A percentile compares a stretch with the other conserved stretches of the same genome.
Conservation (phyloP, 2,329 filamentous ascomycete species). For the Aspergillus udagawae region DNA sequence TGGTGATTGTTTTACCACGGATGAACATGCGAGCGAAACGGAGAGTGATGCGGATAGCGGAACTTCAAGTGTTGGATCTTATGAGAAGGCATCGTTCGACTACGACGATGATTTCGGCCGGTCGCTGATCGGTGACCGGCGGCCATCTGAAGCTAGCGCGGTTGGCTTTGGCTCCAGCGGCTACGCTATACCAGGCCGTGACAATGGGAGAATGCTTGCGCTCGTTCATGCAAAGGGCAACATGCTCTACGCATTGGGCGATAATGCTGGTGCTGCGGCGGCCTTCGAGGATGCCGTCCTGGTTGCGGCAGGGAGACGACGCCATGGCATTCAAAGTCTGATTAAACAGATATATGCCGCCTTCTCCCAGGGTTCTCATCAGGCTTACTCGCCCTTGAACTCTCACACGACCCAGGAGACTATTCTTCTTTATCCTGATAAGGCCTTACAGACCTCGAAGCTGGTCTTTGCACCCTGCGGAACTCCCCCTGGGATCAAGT, state of each 20-base stretch:
- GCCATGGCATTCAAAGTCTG: constrained; percentile 69
- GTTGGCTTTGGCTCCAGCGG: constrained; percentile 71
- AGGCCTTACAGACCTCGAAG: constrained; percentile 75
- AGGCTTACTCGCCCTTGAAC: constrained; percentile 36
- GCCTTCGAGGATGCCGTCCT: constrained; percentile 94
- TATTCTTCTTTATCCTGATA: constrained; percentile 76
- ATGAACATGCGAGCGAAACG: constrained; percentile 57
- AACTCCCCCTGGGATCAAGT: constrained; percentile 72
- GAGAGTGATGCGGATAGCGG: constrained; percentile 55
- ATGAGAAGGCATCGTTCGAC: constrained; percentile 57
- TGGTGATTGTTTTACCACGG: constrained; percentile 45
- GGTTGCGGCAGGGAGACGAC: constrained; percentile 71
- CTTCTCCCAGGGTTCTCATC: constrained; percentile 50
- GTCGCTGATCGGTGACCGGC: constrained; percentile 20
- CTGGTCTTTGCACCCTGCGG: constrained; percentile 75
- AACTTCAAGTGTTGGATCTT: constrained; percentile 49
- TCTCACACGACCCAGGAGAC: constrained; percentile 49
- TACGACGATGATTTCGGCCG: constrained; percentile 46
- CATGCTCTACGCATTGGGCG: constrained; percentile 86
- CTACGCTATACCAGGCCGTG: constrained; percentile 75
- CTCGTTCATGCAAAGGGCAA: constrained; percentile 97
- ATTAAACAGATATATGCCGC: constrained; percentile 73
- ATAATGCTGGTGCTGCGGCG: constrained; percentile 73
- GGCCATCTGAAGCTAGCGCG: constrained; percentile 28
- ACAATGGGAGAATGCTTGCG: constrained; percentile 91